Conservation (phyloP, 83 land plant species). For the Larix sibirica region DNA sequence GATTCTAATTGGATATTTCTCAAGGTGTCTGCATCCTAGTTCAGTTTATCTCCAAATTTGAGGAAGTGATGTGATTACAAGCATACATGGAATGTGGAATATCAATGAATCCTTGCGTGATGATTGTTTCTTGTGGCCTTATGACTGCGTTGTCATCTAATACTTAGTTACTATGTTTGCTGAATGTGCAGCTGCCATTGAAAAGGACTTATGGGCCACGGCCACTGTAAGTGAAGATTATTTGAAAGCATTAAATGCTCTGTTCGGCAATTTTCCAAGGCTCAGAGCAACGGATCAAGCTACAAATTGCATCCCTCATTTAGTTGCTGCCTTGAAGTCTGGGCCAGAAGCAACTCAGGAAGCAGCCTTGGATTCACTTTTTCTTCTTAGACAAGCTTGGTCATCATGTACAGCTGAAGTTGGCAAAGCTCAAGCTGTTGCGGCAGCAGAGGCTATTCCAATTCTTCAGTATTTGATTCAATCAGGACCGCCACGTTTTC, state of each 20-base stretch:
- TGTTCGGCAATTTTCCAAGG: constrained; percentile 85
- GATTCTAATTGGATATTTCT: neutral
- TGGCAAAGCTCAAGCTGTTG: constrained; percentile 90
- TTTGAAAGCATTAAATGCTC: constrained; percentile 74
- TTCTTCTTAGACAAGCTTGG: constrained; percentile 93
- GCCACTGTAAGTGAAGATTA: constrained; percentile 91
- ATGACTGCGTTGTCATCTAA: neutral
- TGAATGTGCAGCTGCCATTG: constrained; percentile 78
- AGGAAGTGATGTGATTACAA: neutral
- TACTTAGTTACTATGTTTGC: constrained; percentile 4
- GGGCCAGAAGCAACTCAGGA: constrained; percentile 95
- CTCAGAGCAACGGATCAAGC: constrained; percentile 93
- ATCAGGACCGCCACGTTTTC: constrained; percentile 89
- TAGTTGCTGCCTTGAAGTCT: constrained; percentile 89
- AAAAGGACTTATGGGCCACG: constrained; percentile 95
- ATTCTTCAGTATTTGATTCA: constrained; percentile 85
- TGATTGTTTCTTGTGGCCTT: neutral
- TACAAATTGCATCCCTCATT: constrained; percentile 83
- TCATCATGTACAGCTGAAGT: constrained; percentile 93
- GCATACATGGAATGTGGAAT: neutral
- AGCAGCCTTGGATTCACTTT: constrained; percentile 90
- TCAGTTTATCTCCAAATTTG: neutral
- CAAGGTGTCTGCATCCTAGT: neutral
- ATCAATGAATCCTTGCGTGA: neutral
- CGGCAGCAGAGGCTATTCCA: constrained; percentile 97